Evolutionary conservation across 345 rosid species (phyloP), one percentile per base, ranked within the genome.

Genomic region (Toxicodendron radicans): DNA sequence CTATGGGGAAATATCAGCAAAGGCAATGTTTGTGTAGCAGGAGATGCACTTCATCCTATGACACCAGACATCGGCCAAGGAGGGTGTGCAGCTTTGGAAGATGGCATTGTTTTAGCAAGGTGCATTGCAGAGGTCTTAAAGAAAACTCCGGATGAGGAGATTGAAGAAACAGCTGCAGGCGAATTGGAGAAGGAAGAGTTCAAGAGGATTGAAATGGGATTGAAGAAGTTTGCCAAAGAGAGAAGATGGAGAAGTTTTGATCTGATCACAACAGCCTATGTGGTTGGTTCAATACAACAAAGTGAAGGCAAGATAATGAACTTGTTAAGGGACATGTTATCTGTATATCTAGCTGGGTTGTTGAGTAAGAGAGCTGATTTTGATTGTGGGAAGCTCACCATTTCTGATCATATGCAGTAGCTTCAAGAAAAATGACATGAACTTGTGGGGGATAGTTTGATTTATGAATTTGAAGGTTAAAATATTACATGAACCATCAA

Each of bases 1-100:
- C 12, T 89, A 5, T 83, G 87, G 87, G 72, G 86, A 79, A 83
- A 83, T 70, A 86, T 87, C 18, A 80, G 92, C 73, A 87, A 83
- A 49, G 89, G 85, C 58, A 89, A 84, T 53, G 84, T 83, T 2
- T 89, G 91, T 63, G 87, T 88, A 14, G 91, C 90, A 7, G 94
- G 92, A 51, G 92, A 91, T 75, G 92, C 94, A 11, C 84, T 87
- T 30, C 94, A 91, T 74, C 88, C 92, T 10, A 91, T 91, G 91
- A 89, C 91, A 24, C 90, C 92, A 6, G 94, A 89, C 56, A 56
- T 87, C 0, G 92, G 87, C 52, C 97, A 90, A 77, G 97, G 94
- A 2, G 94, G 87, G 18, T 88, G 91, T 71, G 70, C 85, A 2
- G 90, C 95, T 59, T 73, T 90, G 58, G 97, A 92, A 79, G 97